A percentile compares a stretch with the other conserved stretches of the same genome.
phyloP scores from a whole-genome alignment of 305 asterid genomes.

The Ajuga reptans region DNA sequence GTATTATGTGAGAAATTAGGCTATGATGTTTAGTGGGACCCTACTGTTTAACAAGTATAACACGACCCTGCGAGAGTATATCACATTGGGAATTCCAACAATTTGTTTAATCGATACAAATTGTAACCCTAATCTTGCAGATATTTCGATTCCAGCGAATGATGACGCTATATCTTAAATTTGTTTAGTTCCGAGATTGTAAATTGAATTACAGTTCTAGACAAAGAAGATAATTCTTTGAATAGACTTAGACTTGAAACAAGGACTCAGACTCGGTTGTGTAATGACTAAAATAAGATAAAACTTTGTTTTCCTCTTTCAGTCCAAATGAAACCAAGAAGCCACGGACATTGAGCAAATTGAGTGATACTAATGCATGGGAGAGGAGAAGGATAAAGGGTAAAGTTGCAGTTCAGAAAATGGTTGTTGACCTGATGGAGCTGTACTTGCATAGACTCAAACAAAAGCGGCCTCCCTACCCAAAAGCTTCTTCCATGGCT shows the following conservation, averaged over 20 bases:
- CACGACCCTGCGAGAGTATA: too few relatives aligned
- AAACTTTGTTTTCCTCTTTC: constrained; percentile 21
- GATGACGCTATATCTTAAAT: too few relatives aligned
- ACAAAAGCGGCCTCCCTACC: constrained; percentile 82
- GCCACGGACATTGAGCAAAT: constrained; percentile 74
- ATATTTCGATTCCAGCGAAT: too few relatives aligned
- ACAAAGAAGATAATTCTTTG: too few relatives aligned
- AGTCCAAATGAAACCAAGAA: constrained; percentile 79
- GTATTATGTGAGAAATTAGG: not conserved
- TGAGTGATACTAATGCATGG: constrained; percentile 81
- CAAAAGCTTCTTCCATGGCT: constrained; percentile 48
- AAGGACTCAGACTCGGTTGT: too few relatives aligned
- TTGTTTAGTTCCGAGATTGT: too few relatives aligned
- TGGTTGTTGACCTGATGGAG: constrained; percentile 98
- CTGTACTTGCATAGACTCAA: constrained; percentile 83
- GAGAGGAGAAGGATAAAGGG: constrained; percentile 92
- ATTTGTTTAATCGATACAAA: too few relatives aligned
- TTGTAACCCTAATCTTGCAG: too few relatives aligned
- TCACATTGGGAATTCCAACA: too few relatives aligned
- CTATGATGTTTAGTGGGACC: not conserved
- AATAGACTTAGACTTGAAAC: too few relatives aligned
- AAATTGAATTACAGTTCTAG: too few relatives aligned
- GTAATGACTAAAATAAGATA: constrained; percentile 1
- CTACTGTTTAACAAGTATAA: not conserved
- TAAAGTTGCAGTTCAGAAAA: constrained; percentile 90